These are phyloP conservation scores for Ascochyta rabiei DNA, from an alignment of 2,329 filamentous ascomycete species.

Conservation along the genomic window DNA sequence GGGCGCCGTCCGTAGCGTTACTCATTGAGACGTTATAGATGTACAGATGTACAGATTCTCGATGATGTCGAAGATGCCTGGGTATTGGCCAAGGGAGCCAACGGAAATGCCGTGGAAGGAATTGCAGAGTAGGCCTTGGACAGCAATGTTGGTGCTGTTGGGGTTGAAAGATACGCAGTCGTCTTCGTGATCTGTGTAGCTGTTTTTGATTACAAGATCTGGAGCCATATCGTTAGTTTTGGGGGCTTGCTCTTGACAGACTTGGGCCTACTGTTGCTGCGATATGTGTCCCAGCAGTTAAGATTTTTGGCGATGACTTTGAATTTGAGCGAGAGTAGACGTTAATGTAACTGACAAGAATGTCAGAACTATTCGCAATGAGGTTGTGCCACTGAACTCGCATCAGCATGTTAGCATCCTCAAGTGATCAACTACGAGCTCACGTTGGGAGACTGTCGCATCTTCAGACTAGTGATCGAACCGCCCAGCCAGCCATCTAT, in stretches of 20 bases:
- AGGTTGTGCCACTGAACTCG: slow-evolving; percentile 65
- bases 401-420: no score
- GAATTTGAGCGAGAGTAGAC: slow-evolving; percentile 61
- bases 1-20: slow-evolving; percentile 63
- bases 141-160: slow-evolving; percentile 70
- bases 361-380: slow-evolving; percentile 68
- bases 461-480: background rate
- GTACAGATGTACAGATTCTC: slow-evolving; percentile 65
- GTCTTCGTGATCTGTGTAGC: slow-evolving; percentile 67
- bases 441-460: slow-evolving; percentile 52
- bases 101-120: slow-evolving; percentile 75
- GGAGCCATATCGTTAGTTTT: background rate
- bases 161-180: slow-evolving; percentile 78
- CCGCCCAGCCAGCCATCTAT: slow-evolving; percentile 28
- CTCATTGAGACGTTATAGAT: slow-evolving; percentile 46
- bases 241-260: background rate
- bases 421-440: slow-evolving; percentile 42
- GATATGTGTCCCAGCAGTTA: slow-evolving; percentile 68
- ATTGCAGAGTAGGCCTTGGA: slow-evolving; percentile 70
- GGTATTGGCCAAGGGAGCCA: slow-evolving; percentile 72
- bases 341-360: slow-evolving; percentile 67
- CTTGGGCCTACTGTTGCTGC: slow-evolving; percentile 51
- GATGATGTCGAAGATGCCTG: slow-evolving; percentile 68
- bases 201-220: slow-evolving; percentile 69
- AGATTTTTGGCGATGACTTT: slow-evolving; percentile 67